Percentiles rank a stretch among this genome's conserved stretches.
Conservation (phyloP, 768 basidiomycete genomes). For the Plicaturopsis crispa region DNA sequence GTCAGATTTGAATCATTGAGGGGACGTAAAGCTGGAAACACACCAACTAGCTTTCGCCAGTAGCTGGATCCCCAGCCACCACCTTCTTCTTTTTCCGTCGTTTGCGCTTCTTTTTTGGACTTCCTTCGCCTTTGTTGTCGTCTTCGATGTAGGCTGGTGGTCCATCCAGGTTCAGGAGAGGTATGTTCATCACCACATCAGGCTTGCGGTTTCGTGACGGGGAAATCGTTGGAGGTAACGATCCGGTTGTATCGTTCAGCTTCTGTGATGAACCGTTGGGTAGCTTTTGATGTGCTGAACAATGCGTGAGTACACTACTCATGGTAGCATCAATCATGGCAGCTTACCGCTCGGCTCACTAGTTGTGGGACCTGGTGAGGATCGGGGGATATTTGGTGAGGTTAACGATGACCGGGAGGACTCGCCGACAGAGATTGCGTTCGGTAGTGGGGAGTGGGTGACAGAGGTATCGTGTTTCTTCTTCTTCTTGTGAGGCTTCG, state of each 20-base stretch:
- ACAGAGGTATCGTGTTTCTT: conserved; percentile 9
- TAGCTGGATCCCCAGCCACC: too few relatives aligned
- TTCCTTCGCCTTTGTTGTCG: conserved; percentile 14
- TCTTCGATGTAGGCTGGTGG: conserved; percentile 30
- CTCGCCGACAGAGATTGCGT: background rate
- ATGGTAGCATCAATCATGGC: background rate
- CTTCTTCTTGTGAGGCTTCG: conserved; percentile 19
- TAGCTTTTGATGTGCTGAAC: too few relatives aligned
- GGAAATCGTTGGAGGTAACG: conserved; percentile 9
- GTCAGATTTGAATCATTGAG: too few relatives aligned
- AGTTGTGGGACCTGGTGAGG: conserved; percentile 8
- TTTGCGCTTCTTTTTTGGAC: conserved; percentile 47
- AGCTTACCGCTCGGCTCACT: conserved; percentile 9
- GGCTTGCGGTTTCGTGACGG: conserved; percentile 6
- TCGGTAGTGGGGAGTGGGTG: background rate
- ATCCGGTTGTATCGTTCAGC: too few relatives aligned
- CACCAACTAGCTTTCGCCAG: too few relatives aligned
- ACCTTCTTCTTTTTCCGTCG: conserved; percentile 49
- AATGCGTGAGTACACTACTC: background rate
- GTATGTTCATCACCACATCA: conserved; percentile 23
- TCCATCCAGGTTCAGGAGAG: conserved; percentile 50
- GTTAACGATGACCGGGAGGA: background rate
- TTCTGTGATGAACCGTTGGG: too few relatives aligned
- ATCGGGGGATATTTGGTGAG: conserved; percentile 3
- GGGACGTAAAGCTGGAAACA: too few relatives aligned